Evolutionary conservation across 768 basidiomycete genomes (phyloP).

Genomic region (Collybiopsis luxurians): DNA sequence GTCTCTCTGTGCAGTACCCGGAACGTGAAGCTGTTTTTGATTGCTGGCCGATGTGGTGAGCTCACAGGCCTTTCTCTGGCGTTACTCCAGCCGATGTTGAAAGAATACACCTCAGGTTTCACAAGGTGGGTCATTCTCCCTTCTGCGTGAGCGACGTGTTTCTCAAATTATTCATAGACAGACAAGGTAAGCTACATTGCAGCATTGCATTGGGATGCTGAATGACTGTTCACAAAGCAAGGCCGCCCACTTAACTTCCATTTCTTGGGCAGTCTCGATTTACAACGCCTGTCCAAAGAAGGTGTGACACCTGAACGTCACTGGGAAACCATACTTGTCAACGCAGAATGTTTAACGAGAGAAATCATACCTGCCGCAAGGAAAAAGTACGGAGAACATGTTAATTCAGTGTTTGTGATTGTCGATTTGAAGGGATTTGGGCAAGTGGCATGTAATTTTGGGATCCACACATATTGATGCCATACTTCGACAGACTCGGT

Average conservation of each 20-base stretch:
- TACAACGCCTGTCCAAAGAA: slow-evolving; percentile 52
- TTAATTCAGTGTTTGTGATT: slow-evolving; percentile 58
- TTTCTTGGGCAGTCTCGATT: slow-evolving; percentile 56
- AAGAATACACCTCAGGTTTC: slow-evolving; percentile 34
- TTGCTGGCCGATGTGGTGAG: slow-evolving; percentile 67
- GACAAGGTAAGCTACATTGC: slow-evolving; percentile 52
- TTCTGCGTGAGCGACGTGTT: not conserved
- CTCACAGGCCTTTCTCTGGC: too few species aligned
- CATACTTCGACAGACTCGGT: slow-evolving; percentile 39
- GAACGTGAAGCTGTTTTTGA: slow-evolving; percentile 68
- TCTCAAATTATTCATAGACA: slow-evolving; percentile 34
- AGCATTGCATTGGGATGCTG: not conserved
- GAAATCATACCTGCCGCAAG: slow-evolving; percentile 68
- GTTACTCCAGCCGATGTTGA: not conserved
- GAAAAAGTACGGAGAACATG: slow-evolving; percentile 46
- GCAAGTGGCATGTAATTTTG: slow-evolving; percentile 29
- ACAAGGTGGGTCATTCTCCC: slow-evolving; percentile 47
- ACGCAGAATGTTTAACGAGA: slow-evolving; percentile 58
- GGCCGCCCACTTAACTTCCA: slow-evolving; percentile 74
- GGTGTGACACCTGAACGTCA: slow-evolving; percentile 56
- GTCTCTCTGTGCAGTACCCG: slow-evolving; percentile 48
- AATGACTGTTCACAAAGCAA: slow-evolving; percentile 34
- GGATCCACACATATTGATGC: not conserved
- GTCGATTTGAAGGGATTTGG: slow-evolving; percentile 72
- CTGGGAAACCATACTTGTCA: slow-evolving; percentile 63